phyloP scores from a whole-genome alignment of 108 stramenopile species.

The Cyclotella cryptica region DNA sequence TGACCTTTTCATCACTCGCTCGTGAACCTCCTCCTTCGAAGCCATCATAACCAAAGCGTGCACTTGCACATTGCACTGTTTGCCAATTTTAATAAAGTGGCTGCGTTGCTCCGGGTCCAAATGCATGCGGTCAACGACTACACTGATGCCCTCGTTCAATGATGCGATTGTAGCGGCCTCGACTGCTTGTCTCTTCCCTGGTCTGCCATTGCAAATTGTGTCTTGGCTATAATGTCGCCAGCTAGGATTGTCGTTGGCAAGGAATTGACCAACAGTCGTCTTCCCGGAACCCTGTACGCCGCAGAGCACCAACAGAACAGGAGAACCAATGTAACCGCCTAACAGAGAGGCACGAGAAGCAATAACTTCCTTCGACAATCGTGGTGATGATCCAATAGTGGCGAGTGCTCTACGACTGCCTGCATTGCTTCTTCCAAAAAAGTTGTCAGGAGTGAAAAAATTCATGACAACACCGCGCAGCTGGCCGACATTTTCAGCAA shows the following conservation, averaged over 20 bases:
- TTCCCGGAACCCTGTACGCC: constrained; percentile 88
- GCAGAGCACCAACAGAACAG: constrained; percentile 68
- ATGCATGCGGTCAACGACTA: constrained; percentile 88
- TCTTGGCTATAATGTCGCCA: constrained; percentile 85
- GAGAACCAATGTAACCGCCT: constrained; percentile 60
- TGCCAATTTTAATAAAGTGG: constrained; percentile 58
- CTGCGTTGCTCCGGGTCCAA: constrained; percentile 65
- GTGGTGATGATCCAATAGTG: constrained; percentile 3
- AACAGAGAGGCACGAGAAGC: constrained; percentile 61
- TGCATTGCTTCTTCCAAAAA: constrained; percentile 69
- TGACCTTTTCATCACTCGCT: constrained; percentile 65
- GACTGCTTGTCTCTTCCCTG: constrained; percentile 77
- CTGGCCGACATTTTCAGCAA: constrained; percentile 69
- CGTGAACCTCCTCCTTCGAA: constrained; percentile 52
- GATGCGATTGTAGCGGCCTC: constrained; percentile 56
- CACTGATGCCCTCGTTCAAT: constrained; percentile 53
- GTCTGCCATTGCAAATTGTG: constrained; percentile 79
- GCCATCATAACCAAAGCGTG: constrained; percentile 70
- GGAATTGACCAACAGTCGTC: constrained; percentile 60
- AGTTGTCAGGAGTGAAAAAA: constrained; percentile 72
- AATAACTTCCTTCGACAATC: constrained; percentile 46
- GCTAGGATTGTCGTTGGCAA: constrained; percentile 32
- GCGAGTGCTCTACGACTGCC: constrained; percentile 44
- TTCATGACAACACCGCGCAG: constrained; percentile 33
- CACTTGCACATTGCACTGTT: constrained; percentile 52